Conservation (phyloP, 345 rosid species). For the Lepidium africanum region DNA sequence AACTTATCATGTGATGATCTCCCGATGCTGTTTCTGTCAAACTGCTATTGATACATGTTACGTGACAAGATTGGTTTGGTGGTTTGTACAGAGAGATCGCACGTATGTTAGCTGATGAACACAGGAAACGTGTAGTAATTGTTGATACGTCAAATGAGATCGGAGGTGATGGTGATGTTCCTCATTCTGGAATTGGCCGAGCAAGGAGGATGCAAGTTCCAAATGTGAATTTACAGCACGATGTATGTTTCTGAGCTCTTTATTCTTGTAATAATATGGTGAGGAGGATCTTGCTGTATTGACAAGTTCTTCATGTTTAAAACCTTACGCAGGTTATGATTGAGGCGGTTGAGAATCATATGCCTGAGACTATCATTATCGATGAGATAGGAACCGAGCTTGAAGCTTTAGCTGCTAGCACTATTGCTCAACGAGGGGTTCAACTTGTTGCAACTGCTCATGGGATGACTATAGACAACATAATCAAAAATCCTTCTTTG, state of each 20-base stretch:
- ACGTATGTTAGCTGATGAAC: conserved; percentile 91
- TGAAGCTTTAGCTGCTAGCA: conserved; percentile 95
- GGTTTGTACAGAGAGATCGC: conserved; percentile 59
- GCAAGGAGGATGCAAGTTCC: conserved; percentile 99
- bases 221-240: conserved; percentile 83
- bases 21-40: neutral
- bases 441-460: conserved; percentile 96
- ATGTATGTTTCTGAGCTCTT: conserved; percentile 38
- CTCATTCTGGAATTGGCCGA: conserved; percentile 84
- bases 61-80: neutral
- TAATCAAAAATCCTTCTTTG: conserved; percentile 86
- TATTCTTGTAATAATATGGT: neutral
- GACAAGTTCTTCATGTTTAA: neutral
- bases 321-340: conserved; percentile 67
- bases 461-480: conserved; percentile 87
- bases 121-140: conserved; percentile 76
- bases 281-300: neutral
- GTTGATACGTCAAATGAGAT: conserved; percentile 90
- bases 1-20: conserved; percentile 2
- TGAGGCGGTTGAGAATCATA: conserved; percentile 98
- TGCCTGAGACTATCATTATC: conserved; percentile 88
- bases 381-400: conserved; percentile 98
- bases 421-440: conserved; percentile 97
- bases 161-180: conserved; percentile 97
- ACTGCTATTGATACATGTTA: neutral